A percentile compares a stretch with the other conserved stretches of the same genome.
These are phyloP conservation scores for Pyrus betulifolia DNA, from an alignment of 306 rosid genomes.

Conservation along the genomic window DNA sequence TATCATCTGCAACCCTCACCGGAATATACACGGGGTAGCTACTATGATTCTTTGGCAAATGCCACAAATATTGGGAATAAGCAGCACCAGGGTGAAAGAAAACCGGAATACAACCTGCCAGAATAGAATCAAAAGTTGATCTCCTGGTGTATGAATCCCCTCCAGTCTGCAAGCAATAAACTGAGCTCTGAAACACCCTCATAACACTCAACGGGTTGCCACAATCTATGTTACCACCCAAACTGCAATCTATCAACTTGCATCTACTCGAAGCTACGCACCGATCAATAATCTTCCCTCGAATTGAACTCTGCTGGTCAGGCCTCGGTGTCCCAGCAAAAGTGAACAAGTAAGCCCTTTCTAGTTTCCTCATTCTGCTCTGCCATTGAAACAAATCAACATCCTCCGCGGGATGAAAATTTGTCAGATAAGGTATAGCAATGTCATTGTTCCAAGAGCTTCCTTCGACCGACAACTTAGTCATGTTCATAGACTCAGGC, in stretches of 20 bases:
- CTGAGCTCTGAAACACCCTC: slow-evolving; percentile 48
- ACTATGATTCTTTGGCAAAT: slow-evolving; percentile 50
- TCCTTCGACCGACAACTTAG: slow-evolving; percentile 76
- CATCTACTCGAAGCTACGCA: slow-evolving; percentile 44
- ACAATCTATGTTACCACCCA: slow-evolving; percentile 39
- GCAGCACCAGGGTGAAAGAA: slow-evolving; percentile 88
- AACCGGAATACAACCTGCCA: slow-evolving; percentile 86
- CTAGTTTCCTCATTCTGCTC: slow-evolving; percentile 27
- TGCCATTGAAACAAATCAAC: slow-evolving; percentile 47
- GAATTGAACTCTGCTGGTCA: slow-evolving; percentile 39
- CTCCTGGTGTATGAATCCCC: slow-evolving; percentile 91
- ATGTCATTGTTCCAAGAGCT: slow-evolving; percentile 86
- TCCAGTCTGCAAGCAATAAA: slow-evolving; percentile 75
- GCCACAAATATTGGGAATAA: slow-evolving; percentile 77
- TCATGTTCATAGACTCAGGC: slow-evolving; percentile 70
- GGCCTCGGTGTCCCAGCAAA: slow-evolving; percentile 84
- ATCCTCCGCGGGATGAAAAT: slow-evolving; percentile 52
- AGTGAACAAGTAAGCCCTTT: slow-evolving; percentile 47
- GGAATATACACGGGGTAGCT: slow-evolving; percentile 68
- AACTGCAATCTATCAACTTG: slow-evolving; percentile 57
- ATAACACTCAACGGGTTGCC: slow-evolving; percentile 51
- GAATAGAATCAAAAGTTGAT: slow-evolving; percentile 72
- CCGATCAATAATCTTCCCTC: slow-evolving; percentile 59
- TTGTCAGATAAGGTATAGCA: slow-evolving; percentile 81
- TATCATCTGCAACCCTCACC: slow-evolving; percentile 43